Conservation (phyloP, 2,329 filamentous ascomycete species). For the Diaporthe caulivora region DNA sequence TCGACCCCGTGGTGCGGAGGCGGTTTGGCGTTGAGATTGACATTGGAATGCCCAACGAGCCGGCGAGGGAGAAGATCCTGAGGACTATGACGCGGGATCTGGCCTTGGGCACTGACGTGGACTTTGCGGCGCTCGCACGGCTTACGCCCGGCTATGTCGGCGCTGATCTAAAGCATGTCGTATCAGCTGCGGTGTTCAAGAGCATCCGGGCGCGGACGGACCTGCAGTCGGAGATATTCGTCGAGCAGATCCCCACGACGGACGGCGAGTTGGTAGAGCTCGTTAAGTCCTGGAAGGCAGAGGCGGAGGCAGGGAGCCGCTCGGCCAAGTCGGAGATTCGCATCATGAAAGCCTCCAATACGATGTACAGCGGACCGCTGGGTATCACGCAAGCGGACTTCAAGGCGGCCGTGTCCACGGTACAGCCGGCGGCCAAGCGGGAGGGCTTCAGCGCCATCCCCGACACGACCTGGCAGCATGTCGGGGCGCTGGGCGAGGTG, state of each 20-base stretch:
- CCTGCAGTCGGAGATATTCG: constrained; percentile 16
- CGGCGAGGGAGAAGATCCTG: constrained; percentile 82
- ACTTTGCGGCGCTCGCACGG: constrained; percentile 81
- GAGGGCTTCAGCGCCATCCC: constrained; percentile 97
- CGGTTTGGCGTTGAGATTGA: constrained; percentile 86
- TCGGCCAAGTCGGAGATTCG: constrained; percentile 37
- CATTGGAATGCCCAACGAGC: constrained; percentile 86
- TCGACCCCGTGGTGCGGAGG: constrained; percentile 83
- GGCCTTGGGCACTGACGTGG: constrained; percentile 75
- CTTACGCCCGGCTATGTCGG: constrained; percentile 94
- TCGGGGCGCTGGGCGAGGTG: constrained; percentile 85
- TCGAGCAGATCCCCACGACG: constrained; percentile 26
- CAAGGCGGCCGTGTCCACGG: constrained; percentile 77
- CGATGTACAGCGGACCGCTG: constrained; percentile 43
- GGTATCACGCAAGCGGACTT: constrained; percentile 72
- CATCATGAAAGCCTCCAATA: constrained; percentile 38
- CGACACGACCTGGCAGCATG: constrained; percentile 91
- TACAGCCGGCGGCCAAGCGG: constrained; percentile 85
- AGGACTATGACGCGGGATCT: constrained; percentile 77
- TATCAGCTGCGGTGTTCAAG: constrained; percentile 58
- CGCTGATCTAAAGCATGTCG: constrained; percentile 82
- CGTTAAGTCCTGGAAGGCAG: not conserved
- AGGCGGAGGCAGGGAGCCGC: not conserved
- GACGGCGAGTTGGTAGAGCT: not conserved
- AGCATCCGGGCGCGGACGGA: constrained; percentile 42